Conservation (phyloP, 2,329 filamentous ascomycete species). For the Aspergillus terreus region DNA sequence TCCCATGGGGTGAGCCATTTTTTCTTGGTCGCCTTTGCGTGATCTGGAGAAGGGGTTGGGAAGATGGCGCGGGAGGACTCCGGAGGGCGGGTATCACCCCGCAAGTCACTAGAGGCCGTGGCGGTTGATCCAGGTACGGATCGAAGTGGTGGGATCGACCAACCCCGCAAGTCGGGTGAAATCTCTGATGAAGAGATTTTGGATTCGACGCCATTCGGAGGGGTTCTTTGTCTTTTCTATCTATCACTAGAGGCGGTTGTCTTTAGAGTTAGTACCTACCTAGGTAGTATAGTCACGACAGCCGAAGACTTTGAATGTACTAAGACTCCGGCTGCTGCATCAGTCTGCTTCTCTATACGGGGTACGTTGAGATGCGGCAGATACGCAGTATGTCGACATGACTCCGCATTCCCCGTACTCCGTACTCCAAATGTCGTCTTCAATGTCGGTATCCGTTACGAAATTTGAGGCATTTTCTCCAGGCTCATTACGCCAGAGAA, state of each 20-base stretch:
- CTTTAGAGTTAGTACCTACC: background rate
- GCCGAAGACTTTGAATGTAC: background rate
- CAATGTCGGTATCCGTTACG: slow-evolving; percentile 4
- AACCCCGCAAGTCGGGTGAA: slow-evolving; percentile 15
- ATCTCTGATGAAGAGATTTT: background rate
- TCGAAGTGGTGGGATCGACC: slow-evolving; percentile 13
- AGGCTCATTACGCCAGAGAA: slow-evolving; percentile 17
- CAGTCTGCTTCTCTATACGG: no score
- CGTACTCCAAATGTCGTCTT: slow-evolving; percentile 1
- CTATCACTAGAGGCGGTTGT: background rate
- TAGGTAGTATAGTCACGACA: background rate
- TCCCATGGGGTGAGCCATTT: slow-evolving; percentile 15
- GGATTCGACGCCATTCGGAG: background rate
- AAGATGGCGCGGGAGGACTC: background rate
- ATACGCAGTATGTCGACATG: no score
- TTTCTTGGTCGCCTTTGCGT: background rate
- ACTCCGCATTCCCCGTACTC: background rate
- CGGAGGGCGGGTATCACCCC: slow-evolving; percentile 7
- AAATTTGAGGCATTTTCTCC: slow-evolving; percentile 20
- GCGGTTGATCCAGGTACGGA: slow-evolving; percentile 16
- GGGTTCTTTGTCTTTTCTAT: background rate
- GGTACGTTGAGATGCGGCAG: no score
- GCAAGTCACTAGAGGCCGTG: slow-evolving; percentile 16
- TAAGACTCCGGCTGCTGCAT: no score
- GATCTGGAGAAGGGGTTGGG: no score